Percentiles rank a stretch among this genome's conserved stretches.
phyloP scores from a whole-genome alignment of 306 rosid genomes.

The Vigna trinervia region DNA sequence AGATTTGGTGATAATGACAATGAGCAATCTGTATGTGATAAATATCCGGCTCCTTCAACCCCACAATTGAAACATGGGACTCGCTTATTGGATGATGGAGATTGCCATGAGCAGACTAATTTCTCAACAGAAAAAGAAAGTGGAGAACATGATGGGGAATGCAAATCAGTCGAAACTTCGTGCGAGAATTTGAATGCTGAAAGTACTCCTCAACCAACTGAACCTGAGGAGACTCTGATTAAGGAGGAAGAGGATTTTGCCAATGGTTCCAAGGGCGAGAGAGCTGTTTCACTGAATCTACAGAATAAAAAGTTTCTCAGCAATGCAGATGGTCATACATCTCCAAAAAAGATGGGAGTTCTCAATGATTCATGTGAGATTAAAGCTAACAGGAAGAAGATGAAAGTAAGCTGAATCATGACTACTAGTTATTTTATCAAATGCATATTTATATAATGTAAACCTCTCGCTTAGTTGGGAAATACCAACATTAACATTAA shows the following conservation, averaged over 20 bases:
- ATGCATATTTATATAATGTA: not conserved
- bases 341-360: constrained; percentile 52
- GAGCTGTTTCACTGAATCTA: constrained; percentile 40
- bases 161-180: constrained; percentile 83
- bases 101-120: constrained; percentile 85
- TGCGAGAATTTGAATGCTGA: constrained; percentile 55
- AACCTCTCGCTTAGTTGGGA: constrained; percentile 1
- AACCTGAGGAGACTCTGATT: constrained; percentile 47
- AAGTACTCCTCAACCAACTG: constrained; percentile 48
- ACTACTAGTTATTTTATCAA: constrained; percentile 15
- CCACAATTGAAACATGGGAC: constrained; percentile 86
- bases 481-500: constrained; percentile 2
- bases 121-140: constrained; percentile 70
- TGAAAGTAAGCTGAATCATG: constrained; percentile 62
- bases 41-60: constrained; percentile 97
- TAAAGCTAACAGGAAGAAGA: constrained; percentile 77
- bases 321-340: constrained; percentile 45
- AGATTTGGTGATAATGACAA: constrained; percentile 53
- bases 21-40: constrained; percentile 74
- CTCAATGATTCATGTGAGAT: constrained; percentile 46
- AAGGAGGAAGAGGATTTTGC: constrained; percentile 67
- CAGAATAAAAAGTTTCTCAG: constrained; percentile 43
- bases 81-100: constrained; percentile 80
- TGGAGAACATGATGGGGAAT: constrained; percentile 75
- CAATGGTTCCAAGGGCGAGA: constrained; percentile 56